Base-by-base conservation (phyloP, 2,329 filamentous ascomycete species). In the Myriosclerotinia curreyana region DNA sequence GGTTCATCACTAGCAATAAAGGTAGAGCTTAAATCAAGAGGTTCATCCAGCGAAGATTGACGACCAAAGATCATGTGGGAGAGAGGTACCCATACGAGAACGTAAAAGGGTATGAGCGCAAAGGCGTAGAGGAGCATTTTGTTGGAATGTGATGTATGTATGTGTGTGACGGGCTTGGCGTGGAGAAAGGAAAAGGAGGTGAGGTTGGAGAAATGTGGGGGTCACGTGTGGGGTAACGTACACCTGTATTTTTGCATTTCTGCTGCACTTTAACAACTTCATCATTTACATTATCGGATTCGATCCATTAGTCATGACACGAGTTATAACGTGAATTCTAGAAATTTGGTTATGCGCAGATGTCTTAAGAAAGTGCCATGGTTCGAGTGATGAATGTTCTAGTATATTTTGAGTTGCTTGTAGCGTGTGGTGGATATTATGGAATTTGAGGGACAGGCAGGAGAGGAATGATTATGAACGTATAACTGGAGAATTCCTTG, bases 1-100 rank as follows among this genome's bases (percentile, higher is more conserved):
- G 68, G 70, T 38, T 72, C 71, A 56, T 75, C 70, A 15, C 64
- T 54, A n/a, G 73, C 72, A n/a, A 74, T 71, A 25, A 72, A 67
- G 3, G 72, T 72, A 50, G 64, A 67, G 40, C 74, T 74, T 4
- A 65, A 46, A 40, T 61, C 8, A 44, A 72, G 64, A 34, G 54
- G 54, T n/a, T 51, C 44, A 2, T 65, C 28, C n/a, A 58, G 51
- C 28, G 62, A 60, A 38, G 62, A 59, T 20, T 63, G 55, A 20
- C 31, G 54, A 25, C 53, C 53, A 28, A 66, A 71, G 17, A 72
- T 55, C 1, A 68, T 68, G 17, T 71, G 64, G 2, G 69, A 70
- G 2, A 74, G 38, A 28, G 73, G 73, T 1, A 70, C 44, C 62
- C 69, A 72, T 25, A 74, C 61, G 40, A 74, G 68, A 22, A 74